Evolutionary conservation across 2,329 filamentous ascomycete species (phyloP), one percentile per base, ranked within the genome.

Genomic region (Phaeosphaeria sp.): DNA sequence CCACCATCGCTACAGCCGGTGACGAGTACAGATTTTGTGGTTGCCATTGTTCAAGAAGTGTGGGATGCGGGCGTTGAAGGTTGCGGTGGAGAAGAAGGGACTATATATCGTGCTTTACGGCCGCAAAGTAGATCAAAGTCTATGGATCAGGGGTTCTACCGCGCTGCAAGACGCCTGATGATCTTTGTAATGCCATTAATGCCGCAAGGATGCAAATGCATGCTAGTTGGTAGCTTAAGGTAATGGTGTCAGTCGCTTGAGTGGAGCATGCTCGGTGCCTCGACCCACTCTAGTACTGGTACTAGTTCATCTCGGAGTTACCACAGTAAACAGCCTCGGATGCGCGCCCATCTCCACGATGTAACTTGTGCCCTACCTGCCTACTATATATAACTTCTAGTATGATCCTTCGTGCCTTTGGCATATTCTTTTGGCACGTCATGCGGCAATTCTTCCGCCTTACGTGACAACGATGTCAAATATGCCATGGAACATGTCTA

Each of bases 1-100:
- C 80, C 76, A 45, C 76, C 79, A 15, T 70, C 72, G 6, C 57
- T 65, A 57, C 63, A 66, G 53, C 66, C 66, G 21, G 66, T 69
- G 15, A 69, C 60, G 27, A 69, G 46, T 3, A 67, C 59, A 1
- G 58, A 56, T 20, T 52, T 45, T 39, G 25, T 43, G 18, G 43
- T 24, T 24, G 20, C 13, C 36, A 39, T 39, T 39, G 11, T 7
- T 13, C 15, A 13, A 13, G 30, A 36, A 7, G 3, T 13, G 30
- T 36, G 5, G 6, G 15, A 13, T 13, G 11, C 11, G 30, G 6
- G 11, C 3, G 11, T 3, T 13, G 11, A 13, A 6, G 30, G 15
- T 36, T 13, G 30, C 15, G 30, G 6, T 13, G 11, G 3, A 13
- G 30, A 36, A 13, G 30, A 13, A 13, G 15, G 30, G 30, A 13